phyloP scores from a whole-genome alignment of 768 basidiomycete genomes.

The Lentinula edodes region DNA sequence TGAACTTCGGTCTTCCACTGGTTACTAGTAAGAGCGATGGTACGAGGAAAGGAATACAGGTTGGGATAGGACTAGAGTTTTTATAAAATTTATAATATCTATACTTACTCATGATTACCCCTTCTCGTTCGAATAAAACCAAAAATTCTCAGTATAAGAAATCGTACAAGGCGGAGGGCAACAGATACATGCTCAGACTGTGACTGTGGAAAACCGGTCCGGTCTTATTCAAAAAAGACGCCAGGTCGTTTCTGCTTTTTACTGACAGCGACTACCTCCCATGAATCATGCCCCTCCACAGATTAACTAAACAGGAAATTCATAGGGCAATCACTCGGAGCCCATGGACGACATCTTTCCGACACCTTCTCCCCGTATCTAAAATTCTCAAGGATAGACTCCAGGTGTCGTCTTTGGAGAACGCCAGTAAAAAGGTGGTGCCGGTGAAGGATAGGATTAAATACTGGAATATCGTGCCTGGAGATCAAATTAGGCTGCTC shows the following conservation, averaged over 20 bases:
- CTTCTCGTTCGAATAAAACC: too few relatives aligned
- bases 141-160: too few relatives aligned
- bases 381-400: constrained; percentile 42
- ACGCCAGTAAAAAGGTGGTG: constrained; percentile 44
- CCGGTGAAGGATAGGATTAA: constrained; percentile 68
- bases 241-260: too few relatives aligned
- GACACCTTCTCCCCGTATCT: constrained; percentile 51
- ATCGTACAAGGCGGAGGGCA: too few relatives aligned
- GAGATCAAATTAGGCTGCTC: constrained; percentile 68
- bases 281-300: constrained; percentile 22
- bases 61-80: constrained; percentile 67
- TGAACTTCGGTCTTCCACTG: constrained; percentile 84
- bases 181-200: too few relatives aligned
- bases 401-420: constrained; percentile 37
- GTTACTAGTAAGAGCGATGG: constrained; percentile 57
- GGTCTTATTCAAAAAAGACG: too few relatives aligned
- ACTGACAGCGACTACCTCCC: too few relatives aligned
- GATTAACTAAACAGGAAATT: constrained; percentile 31
- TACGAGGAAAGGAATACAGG: constrained; percentile 50
- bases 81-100: constrained; percentile 25
- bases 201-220: too few relatives aligned
- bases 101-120: too few relatives aligned
- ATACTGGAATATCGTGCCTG: constrained; percentile 85
- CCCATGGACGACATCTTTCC: constrained; percentile 62
- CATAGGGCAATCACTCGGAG: constrained; percentile 42